Base-by-base conservation (phyloP, 257 asterid genomes). In the Solanum chmielewskii region DNA sequence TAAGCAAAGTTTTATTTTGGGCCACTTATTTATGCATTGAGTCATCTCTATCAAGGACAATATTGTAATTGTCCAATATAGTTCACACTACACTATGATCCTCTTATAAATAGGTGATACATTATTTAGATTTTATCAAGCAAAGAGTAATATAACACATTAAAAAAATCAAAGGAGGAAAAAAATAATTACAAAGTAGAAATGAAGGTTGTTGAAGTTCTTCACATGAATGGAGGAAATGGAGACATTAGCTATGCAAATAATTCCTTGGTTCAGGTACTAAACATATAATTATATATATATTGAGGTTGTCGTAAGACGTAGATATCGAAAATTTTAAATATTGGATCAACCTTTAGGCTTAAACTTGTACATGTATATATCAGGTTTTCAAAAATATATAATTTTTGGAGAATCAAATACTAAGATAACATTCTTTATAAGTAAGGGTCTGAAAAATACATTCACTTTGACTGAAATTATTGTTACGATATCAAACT, bases 181-280 rank as follows among this genome's bases (percentile, higher is more conserved):
- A n/a, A 56, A 2, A 18, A 21, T 9, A 60, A 21, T 25, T 11
- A 73, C 76, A 37, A 60, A 70, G 21, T 7, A 68, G 59, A 71
- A 18, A 92, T 93, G 95, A 91, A 92, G 42, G 91, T 92, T 81
- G 86, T 5, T n/a, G 78, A 81, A n/a, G 91, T 91, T 35, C 92
- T 92, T 90, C 95, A 87, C 88, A 94, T 94, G 97, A 94, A 94
- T 31, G 94, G 93, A 75, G 97, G 95, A 27, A 14, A 47, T 41
- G 94, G 93, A 85, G 92, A 93, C 2, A 37, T 56, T 86, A 92
- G 97, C 68, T 94, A 94, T 85, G 94, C 97, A 35, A 89, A 73
- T 85, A 94, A 94, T 91, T 94, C 95, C 20, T 31, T 86, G n/a
- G 84, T 92, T 87, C 97, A 93, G 93, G 96, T 92, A 45, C 31